A percentile compares a stretch with the other conserved stretches of the same genome.
These are phyloP conservation scores for Detonula confervacea DNA, from an alignment of 352 stramenopile species.

Conservation along the genomic window DNA sequence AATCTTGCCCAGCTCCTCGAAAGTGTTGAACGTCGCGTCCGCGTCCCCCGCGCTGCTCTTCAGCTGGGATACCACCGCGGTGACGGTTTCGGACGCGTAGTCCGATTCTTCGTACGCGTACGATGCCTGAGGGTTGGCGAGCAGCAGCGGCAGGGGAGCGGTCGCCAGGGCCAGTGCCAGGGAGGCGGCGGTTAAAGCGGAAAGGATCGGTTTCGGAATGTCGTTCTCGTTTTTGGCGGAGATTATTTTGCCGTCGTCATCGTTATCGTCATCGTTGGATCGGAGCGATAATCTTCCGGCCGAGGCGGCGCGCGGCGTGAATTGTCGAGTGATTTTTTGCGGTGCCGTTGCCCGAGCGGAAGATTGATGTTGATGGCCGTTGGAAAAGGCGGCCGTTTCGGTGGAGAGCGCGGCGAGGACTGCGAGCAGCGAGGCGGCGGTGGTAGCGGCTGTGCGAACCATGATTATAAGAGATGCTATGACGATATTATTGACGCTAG, in stretches of 20 bases:
- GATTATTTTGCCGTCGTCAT: not conserved
- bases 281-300: not conserved
- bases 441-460: too few species aligned
- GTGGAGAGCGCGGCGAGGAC: not conserved
- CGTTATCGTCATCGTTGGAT: not conserved
- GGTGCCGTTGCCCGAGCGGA: too few species aligned
- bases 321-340: not conserved
- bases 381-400: not conserved
- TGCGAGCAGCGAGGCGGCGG: not conserved
- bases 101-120: slow-evolving; percentile 63
- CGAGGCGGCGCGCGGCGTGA: not conserved
- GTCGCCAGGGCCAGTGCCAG: not conserved
- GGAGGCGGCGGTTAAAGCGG: not conserved
- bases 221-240: not conserved
- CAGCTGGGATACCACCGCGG: slow-evolving; percentile 46
- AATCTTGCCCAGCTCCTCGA: slow-evolving; percentile 77
- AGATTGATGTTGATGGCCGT: not conserved
- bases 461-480: too few species aligned
- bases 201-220: not conserved
- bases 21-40: slow-evolving; percentile 56
- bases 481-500: too few species aligned
- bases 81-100: slow-evolving; percentile 72
- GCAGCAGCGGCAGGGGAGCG: not conserved
- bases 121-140: too few species aligned
- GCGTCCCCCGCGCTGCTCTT: slow-evolving; percentile 51